phyloP scores from a whole-genome alignment of 306 rosid genomes.

The Lathyrus oleraceus region DNA sequence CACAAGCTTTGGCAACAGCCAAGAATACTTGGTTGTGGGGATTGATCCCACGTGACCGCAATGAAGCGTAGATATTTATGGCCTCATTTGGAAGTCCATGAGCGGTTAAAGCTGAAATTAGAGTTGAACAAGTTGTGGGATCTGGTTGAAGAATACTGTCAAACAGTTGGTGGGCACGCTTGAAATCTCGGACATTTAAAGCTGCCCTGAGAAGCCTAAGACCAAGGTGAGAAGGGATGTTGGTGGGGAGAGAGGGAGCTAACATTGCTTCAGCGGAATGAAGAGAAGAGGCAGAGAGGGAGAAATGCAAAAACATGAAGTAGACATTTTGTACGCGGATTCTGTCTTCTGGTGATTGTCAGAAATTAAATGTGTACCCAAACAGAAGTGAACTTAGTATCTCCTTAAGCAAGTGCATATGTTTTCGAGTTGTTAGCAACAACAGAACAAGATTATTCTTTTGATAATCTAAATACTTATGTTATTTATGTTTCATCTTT shows the following conservation, averaged over 20 bases:
- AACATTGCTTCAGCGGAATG: slow-evolving; percentile 6
- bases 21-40: slow-evolving; percentile 40
- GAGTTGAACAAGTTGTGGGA: slow-evolving; percentile 45
- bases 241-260: slow-evolving; percentile 20
- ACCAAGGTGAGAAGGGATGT: slow-evolving; percentile 45
- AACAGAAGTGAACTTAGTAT: too few relatives aligned
- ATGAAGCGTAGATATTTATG: slow-evolving; percentile 34
- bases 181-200: slow-evolving; percentile 43
- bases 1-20: slow-evolving; percentile 52
- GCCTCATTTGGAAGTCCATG: slow-evolving; percentile 45
- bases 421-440: too few relatives aligned
- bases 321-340: not conserved
- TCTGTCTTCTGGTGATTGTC: not conserved
- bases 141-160: slow-evolving; percentile 51
- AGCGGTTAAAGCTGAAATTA: slow-evolving; percentile 49
- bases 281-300: not conserved
- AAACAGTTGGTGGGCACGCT: slow-evolving; percentile 53
- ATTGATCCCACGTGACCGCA: slow-evolving; percentile 32
- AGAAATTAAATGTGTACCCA: too few relatives aligned
- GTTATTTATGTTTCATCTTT: too few relatives aligned
- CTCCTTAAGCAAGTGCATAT: too few relatives aligned
- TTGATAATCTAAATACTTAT: too few relatives aligned
- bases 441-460: too few relatives aligned
- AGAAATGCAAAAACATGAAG: too few relatives aligned
- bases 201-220: slow-evolving; percentile 37